Evolutionary conservation across 768 basidiomycete genomes (phyloP), one percentile per base, ranked within the genome.

Genomic region (Lentinula raphanica): DNA sequence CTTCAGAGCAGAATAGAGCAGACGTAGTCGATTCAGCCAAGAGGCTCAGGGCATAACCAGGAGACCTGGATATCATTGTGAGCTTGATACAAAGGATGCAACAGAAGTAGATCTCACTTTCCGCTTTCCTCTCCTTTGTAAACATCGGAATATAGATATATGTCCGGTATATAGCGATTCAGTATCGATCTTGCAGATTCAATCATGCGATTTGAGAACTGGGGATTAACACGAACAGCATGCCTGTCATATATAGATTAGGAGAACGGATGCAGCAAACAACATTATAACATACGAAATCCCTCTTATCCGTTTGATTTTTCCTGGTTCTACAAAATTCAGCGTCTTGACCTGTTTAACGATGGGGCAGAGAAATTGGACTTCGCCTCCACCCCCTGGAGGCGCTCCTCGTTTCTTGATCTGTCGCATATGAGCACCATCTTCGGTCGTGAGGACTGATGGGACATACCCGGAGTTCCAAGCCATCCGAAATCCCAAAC

Each of bases 71-170:
- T n/a, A 27, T 36, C 11, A 17, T 27, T 56, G 50, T 53, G 15
- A 48, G 12, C 21, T 32, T 28, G n/a, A 49, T 11, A 9, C 21
- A 39, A 23, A 25, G 23, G 15, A 29, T 36, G 35, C 39, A 38
- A n/a, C 55, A 7, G 53, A 35, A 12, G 28, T 38, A n/a, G 12
- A 25, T 0, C 94, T 61, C 64, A 95, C 95, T 94, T 98, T 71
- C 96, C 96, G 63, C 93, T 94, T 61, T 98, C 97, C 17, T 92
- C 91, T 6, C 95, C 95, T 69, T 97, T 96, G 74, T 97, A 98
- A 23, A 98, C 94, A 62, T 99, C 97, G 3, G 97, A 96, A 70
- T 98, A 96, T 38, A 99, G 84, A 72, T 98, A 98, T 28, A 98
- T 94, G 69, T 99, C 97, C 36, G 97, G 96, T 59, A 98, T 97